Evolutionary conservation across 1,284 basidiomycete genomes (phyloP), one percentile per base, ranked within the genome.

Genomic region (Xanthoconium separans): DNA sequence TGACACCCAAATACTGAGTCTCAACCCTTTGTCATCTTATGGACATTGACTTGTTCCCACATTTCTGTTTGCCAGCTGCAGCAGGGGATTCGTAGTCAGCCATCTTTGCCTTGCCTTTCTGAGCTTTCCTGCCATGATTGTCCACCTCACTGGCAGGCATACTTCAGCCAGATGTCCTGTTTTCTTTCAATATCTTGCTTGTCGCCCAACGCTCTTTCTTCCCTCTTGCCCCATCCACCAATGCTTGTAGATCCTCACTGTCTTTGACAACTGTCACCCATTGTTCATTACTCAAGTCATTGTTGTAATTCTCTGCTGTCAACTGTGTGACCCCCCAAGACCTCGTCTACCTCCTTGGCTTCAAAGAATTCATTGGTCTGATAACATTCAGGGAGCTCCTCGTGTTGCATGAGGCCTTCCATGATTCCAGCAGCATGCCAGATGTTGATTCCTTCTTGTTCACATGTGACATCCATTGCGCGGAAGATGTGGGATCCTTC

Each of bases 301-400:
- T 97, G 59, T 92, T 95, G 71, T 99, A 99, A 68, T 87, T 90
- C 92, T 82, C 54, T 85, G 84, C 54, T 95, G 82, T 67, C 93
- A 87, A 41, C 95, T n/a, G n/a, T 93, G 57, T 93, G 84, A 44
- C 92, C 91, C 65, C 92, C 89, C 24, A 84, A 63, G 50, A 84
- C 77, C 36, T 92, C 87, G 39, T 91, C 82, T 1, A 84, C 74
- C 51, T 87, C 84, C 61, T 80, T 80, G 46, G 74, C 73, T 52
- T 87, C 85, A 66, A 92, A 91, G 3, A 87, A 87, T 73, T 87
- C 89, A 62, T 94, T 92, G 4, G 75, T 85, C 63, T 89, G 90
- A 71, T 98, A 99, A 68, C 93, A 93, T 41, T 93, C 86, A 0
- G 97, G 96, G 31, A 99, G 80, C 70, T 99, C 97, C 50, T 89